Conservation (phyloP, 2,329 filamentous ascomycete genomes). For the Thyridium curvatum region DNA sequence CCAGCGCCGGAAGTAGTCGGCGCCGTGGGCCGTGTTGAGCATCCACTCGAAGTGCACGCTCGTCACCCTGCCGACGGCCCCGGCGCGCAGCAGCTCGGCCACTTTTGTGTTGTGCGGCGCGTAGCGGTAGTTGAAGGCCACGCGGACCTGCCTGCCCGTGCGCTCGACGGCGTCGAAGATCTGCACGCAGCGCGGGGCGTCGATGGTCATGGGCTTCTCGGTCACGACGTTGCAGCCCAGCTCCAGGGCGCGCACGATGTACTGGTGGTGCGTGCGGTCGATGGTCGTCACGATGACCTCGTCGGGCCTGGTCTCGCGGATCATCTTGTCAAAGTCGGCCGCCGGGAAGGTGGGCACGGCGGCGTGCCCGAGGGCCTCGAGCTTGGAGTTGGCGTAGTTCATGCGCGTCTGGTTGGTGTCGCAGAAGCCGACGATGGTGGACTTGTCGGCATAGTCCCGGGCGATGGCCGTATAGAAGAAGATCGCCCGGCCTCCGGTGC, state of each 20-base stretch:
- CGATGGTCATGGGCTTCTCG: conserved; percentile 61
- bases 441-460: conserved; percentile 41
- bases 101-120: conserved; percentile 60
- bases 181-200: conserved; percentile 44
- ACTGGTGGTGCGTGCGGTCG: conserved; percentile 54
- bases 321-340: conserved; percentile 51
- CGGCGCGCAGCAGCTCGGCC: conserved; percentile 43
- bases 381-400: conserved; percentile 45
- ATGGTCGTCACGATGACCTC: conserved; percentile 59
- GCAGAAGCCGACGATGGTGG: conserved; percentile 48
- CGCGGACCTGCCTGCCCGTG: conserved; percentile 42
- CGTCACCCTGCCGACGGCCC: conserved; percentile 49
- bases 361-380: conserved; percentile 37
- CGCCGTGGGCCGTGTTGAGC: conserved; percentile 54
- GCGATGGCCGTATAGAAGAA: conserved; percentile 57
- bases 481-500: conserved; percentile 50
- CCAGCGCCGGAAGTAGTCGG: conserved; percentile 59
- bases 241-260: conserved; percentile 53
- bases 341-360: conserved; percentile 48
- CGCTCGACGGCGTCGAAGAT: conserved; percentile 49
- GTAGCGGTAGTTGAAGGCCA: conserved; percentile 60
- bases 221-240: conserved; percentile 55
- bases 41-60: conserved; percentile 60
- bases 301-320: conserved; percentile 48
- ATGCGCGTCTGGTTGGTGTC: conserved; percentile 56